phyloP scores from a whole-genome alignment of 2,329 filamentous ascomycete genomes.

The Didymella segeticola region DNA sequence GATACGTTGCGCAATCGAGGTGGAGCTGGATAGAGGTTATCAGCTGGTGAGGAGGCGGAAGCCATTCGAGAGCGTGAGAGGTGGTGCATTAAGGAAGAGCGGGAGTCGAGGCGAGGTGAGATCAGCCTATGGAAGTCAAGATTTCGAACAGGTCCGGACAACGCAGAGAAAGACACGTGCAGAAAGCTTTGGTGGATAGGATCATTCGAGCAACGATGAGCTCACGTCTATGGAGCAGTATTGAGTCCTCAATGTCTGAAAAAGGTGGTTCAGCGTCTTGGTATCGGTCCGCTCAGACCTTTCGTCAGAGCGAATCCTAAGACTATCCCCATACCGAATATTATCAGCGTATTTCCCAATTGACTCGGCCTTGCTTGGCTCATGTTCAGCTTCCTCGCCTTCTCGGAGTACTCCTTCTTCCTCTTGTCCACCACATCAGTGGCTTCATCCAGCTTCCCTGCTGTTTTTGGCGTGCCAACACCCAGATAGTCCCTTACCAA shows the following conservation, averaged over 20 bases:
- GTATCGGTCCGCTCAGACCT: background rate
- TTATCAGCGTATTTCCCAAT: background rate
- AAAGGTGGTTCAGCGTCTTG: background rate
- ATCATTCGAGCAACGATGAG: background rate
- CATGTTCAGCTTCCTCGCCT: conserved; percentile 10
- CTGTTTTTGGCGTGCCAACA: background rate
- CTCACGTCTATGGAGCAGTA: background rate
- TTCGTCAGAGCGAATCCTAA: conserved; percentile 10
- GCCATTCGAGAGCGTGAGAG: conserved; percentile 45
- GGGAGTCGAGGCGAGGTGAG: conserved; percentile 30
- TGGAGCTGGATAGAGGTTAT: conserved; percentile 85
- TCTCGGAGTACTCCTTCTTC: conserved; percentile 15
- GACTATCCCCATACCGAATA: conserved; percentile 9
- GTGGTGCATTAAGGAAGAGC: conserved; percentile 29
- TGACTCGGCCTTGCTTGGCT: background rate
- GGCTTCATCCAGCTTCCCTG: background rate
- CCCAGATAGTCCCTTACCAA: conserved; percentile 32
- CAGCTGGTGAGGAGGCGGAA: conserved; percentile 72
- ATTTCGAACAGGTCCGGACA: conserved; percentile 8
- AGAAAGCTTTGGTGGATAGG: conserved; percentile 35
- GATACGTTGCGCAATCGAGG: conserved; percentile 83
- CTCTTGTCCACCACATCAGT: conserved; percentile 3
- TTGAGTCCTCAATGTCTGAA: background rate
- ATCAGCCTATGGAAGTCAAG: conserved; percentile 20
- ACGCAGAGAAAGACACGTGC: conserved; percentile 31